Conservation (phyloP, 2,329 filamentous ascomycete genomes). For the Aspergillus unguis region DNA sequence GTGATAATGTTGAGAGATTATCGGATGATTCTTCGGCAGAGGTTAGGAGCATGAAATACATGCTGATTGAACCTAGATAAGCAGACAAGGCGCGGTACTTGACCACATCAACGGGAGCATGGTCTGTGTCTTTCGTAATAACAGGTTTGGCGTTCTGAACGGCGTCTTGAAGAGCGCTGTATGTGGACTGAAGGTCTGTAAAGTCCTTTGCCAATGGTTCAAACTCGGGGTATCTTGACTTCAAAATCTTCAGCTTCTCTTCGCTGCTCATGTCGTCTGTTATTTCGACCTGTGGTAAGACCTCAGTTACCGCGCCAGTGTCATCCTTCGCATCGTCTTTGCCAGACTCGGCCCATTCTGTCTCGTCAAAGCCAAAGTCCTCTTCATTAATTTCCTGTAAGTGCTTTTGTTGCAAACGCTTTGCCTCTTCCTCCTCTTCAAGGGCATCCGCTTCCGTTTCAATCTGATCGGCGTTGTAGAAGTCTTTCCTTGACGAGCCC, state of each 20-base stretch:
- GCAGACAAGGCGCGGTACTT: slow-evolving; percentile 79
- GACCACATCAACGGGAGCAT: slow-evolving; percentile 56
- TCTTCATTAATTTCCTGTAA: slow-evolving; percentile 82
- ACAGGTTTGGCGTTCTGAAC: slow-evolving; percentile 55
- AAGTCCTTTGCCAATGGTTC: slow-evolving; percentile 81
- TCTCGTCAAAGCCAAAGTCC: slow-evolving; percentile 90
- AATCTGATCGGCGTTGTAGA: slow-evolving; percentile 82
- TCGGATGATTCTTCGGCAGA: slow-evolving; percentile 63
- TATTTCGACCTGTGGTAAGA: slow-evolving; percentile 79
- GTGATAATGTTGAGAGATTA: slow-evolving; percentile 61
- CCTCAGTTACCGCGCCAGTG: slow-evolving; percentile 69
- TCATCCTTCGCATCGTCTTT: slow-evolving; percentile 47
- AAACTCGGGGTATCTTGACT: slow-evolving; percentile 85
- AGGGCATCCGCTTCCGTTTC: slow-evolving; percentile 71
- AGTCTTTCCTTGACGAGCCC: slow-evolving; percentile 84
- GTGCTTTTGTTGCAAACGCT: slow-evolving; percentile 85
- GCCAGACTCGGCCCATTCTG: slow-evolving; percentile 70
- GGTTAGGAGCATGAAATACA: slow-evolving; percentile 93
- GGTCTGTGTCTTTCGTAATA: slow-evolving; percentile 34
- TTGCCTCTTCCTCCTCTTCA: slow-evolving; percentile 88
- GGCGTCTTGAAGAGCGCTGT: slow-evolving; percentile 58
- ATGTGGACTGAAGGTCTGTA: slow-evolving; percentile 60
- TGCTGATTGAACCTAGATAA: slow-evolving; percentile 80
- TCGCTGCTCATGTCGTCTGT: slow-evolving; percentile 72
- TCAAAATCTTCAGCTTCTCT: slow-evolving; percentile 72